Conservation (phyloP, 768 basidiomycete genomes). For the Podaxis sp. region DNA sequence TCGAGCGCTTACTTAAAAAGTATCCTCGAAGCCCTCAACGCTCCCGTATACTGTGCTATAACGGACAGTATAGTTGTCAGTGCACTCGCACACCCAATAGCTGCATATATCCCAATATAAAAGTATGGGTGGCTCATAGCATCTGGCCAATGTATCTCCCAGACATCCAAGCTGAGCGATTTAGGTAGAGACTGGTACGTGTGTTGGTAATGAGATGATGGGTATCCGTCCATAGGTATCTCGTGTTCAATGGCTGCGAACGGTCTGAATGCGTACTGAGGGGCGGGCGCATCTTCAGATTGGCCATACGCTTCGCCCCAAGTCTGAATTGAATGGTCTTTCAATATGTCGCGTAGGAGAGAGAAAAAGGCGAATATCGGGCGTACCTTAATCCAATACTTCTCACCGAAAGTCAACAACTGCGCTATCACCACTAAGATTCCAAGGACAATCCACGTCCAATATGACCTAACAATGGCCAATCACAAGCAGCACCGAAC, state of each 20-base stretch:
- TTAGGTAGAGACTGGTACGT: neutral
- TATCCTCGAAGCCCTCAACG: constrained; percentile 44
- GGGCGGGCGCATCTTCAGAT: neutral
- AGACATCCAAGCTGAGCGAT: neutral
- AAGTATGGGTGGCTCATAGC: constrained; percentile 65
- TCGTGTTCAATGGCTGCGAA: constrained; percentile 39
- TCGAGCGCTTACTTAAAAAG: constrained; percentile 37
- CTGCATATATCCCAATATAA: constrained; percentile 67
- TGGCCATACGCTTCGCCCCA: constrained; percentile 67
- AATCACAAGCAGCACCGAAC: neutral
- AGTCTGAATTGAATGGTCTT: constrained; percentile 28
- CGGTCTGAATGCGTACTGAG: constrained; percentile 29
- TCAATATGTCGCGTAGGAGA: neutral
- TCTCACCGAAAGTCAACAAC: constrained; percentile 54
- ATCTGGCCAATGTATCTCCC: constrained; percentile 35
- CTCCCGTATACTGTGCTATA: constrained; percentile 60
- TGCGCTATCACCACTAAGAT: constrained; percentile 50
- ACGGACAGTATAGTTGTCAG: constrained; percentile 44
- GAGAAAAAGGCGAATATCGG: neutral
- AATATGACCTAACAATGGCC: constrained; percentile 49
- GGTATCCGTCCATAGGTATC: constrained; percentile 32
- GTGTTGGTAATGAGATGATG: constrained; percentile 25
- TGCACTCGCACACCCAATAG: constrained; percentile 52
- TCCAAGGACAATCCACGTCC: constrained; percentile 58
- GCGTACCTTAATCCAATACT: constrained; percentile 72